Base-by-base conservation (phyloP, 2,329 filamentous ascomycete species). In the Aspergillus novofumigatus region DNA sequence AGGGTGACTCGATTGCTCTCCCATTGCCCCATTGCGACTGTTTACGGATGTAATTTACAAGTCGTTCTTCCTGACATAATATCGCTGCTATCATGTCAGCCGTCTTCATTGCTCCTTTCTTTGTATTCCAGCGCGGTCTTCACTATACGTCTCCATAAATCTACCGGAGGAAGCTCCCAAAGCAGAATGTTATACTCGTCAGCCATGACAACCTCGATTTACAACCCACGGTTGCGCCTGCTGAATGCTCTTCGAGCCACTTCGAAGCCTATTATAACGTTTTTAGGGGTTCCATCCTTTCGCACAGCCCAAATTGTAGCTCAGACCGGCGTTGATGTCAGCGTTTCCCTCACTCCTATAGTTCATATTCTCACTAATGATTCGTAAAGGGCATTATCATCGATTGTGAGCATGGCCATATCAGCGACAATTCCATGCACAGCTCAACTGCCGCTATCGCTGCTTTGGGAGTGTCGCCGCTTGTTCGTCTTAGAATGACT, bases 341-440 rank as follows among this genome's bases (percentile, higher is more conserved):
- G 58, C 42, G 14, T 21, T 38, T 49, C 23, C 23, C 23, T 11
- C 6, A n/a, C 17, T 38, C 3, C 3, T 41, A 20, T 26, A 1
- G 6, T 28, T 49, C 11, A 5, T 28, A 9, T 23, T 41, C 17
- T 6, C 2, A 1, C 49, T 48, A 26, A 52, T 55, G 2, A 51
- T 23, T 23, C 1, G 4, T 21, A 28, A 28, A 61, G 61, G 62
- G 62, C 1, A 60, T 65, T 1, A 64, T 65, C 4, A 63, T 68
- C 20, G 66, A 68, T 50, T 65, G 62, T 28, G 67, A 69, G 35
- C 66, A 69, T 23, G 67, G 67, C 3, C 63, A 69, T 35, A 69
- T 69, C 35, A 57, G 65, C 21, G 66, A 69, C 35, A 66, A 69
- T 49, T 54, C 64, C 3, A 69, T 69, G 66, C 67, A 69, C 54